These are phyloP conservation scores for Kwoniella dejecticola DNA, from an alignment of 768 basidiomycete genomes.

Conservation along the genomic window DNA sequence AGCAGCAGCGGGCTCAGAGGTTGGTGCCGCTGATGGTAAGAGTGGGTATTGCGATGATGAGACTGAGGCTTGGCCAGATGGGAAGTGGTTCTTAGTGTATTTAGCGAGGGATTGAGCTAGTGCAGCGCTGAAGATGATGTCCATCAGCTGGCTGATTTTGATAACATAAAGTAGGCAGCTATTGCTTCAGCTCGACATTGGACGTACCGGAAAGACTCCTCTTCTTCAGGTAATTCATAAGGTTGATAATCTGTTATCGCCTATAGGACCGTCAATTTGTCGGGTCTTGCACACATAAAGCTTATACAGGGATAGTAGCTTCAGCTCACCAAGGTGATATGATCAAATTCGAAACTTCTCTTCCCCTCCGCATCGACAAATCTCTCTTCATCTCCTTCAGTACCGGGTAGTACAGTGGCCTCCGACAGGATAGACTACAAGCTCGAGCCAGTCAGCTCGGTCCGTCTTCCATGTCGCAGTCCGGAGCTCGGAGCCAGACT, in stretches of 20 bases:
- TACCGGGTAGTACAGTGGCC: slow-evolving; percentile 62
- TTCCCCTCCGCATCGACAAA: slow-evolving; percentile 83
- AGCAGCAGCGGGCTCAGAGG: slow-evolving; percentile 2
- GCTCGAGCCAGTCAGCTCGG: no score
- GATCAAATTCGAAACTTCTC: slow-evolving; percentile 79
- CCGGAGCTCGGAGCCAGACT: no score
- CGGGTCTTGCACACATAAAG: neutral
- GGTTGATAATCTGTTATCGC: slow-evolving; percentile 65
- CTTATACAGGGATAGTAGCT: neutral
- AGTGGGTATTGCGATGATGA: slow-evolving; percentile 56
- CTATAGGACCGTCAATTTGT: slow-evolving; percentile 12
- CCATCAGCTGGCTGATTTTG: no score
- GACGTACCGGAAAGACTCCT: slow-evolving; percentile 76
- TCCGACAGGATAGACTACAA: slow-evolving; percentile 78
- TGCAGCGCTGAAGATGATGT: slow-evolving; percentile 62
- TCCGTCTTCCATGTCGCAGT: no score
- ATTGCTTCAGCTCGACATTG: no score
- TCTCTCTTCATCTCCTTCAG: slow-evolving; percentile 64
- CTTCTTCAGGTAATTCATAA: slow-evolving; percentile 65
- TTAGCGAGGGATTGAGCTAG: slow-evolving; percentile 68
- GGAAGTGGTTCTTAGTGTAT: slow-evolving; percentile 80
- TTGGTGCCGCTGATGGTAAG: slow-evolving; percentile 58
- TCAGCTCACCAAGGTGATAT: slow-evolving; percentile 68
- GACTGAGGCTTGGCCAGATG: slow-evolving; percentile 73
- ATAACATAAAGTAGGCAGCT: no score